A percentile compares a stretch with the other conserved stretches of the same genome.
Evolutionary conservation across 352 stramenopile species (phyloP).

Genomic region (Globisporangium sylvaticum): DNA sequence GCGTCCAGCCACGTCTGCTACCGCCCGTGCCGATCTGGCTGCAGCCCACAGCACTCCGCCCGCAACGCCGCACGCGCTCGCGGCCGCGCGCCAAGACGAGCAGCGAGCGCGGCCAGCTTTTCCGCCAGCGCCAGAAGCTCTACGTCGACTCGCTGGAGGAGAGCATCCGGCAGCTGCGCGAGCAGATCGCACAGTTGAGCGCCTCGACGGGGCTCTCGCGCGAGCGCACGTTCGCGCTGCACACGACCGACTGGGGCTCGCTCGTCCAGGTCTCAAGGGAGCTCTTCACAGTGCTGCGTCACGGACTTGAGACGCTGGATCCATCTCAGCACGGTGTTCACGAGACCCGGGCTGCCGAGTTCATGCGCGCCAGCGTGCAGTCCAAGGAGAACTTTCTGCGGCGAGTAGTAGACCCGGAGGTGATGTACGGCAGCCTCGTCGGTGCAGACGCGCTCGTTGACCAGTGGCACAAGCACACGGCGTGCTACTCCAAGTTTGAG

Average conservation of each 20-base stretch:
- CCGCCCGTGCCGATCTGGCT: background rate
- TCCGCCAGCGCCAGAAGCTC: constrained; percentile 6
- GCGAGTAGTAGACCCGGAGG: background rate
- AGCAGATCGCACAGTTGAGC: constrained; percentile 2
- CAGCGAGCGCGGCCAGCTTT: constrained; percentile 2
- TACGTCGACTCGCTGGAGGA: background rate
- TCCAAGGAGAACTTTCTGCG: constrained; percentile 3
- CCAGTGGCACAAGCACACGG: constrained; percentile 1
- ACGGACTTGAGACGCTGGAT: background rate
- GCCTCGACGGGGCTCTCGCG: background rate
- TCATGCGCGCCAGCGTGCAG: background rate
- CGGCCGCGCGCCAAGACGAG: constrained; percentile 4
- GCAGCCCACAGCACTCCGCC: background rate
- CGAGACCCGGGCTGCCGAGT: background rate
- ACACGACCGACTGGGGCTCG: background rate
- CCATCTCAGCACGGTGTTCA: background rate
- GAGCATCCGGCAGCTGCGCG: background rate
- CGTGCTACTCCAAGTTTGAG: constrained; percentile 3
- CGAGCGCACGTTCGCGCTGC: background rate
- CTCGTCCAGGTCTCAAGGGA: constrained; percentile 3
- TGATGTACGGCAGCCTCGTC: constrained; percentile 1
- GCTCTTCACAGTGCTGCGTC: background rate
- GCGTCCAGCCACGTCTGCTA: background rate
- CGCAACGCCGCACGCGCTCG: background rate
- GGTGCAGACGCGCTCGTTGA: background rate